phyloP scores from a whole-genome alignment of 345 rosid species.

The Hibiscus trionum region DNA sequence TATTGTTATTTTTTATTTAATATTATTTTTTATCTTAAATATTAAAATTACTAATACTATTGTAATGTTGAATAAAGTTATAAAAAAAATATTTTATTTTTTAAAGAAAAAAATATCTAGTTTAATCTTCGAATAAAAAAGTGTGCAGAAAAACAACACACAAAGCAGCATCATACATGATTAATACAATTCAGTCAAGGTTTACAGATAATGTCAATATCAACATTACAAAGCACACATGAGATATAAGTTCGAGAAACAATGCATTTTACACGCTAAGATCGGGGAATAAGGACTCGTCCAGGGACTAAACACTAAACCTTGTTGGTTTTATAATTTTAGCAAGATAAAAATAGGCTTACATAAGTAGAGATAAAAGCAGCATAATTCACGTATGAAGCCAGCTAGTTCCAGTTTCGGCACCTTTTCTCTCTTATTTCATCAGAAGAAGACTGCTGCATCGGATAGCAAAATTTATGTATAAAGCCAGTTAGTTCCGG shows the following conservation, averaged over 20 bases:
- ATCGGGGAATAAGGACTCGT: conserved; percentile 19
- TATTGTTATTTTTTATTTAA: too few species aligned
- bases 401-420: neutral
- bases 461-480: conserved; percentile 17
- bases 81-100: too few species aligned
- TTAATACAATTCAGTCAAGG: conserved; percentile 11
- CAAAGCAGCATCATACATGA: neutral
- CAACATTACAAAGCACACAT: conserved; percentile 16
- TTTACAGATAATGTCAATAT: conserved; percentile 15
- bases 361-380: conserved; percentile 4
- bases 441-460: neutral
- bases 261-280: conserved; percentile 37
- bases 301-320: conserved; percentile 16
- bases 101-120: too few species aligned
- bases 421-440: conserved; percentile 19
- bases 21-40: too few species aligned
- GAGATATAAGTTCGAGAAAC: conserved; percentile 10
- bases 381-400: neutral
- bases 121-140: too few species aligned
- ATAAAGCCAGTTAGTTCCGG: conserved; percentile 27
- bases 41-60: too few species aligned
- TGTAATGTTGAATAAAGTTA: too few species aligned
- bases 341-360: conserved; percentile 5
- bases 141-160: neutral
- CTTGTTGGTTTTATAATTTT: conserved; percentile 16